phyloP scores from a whole-genome alignment of 495 filamentous ascomycete genomes.

The Talaromyces borbonicus region DNA sequence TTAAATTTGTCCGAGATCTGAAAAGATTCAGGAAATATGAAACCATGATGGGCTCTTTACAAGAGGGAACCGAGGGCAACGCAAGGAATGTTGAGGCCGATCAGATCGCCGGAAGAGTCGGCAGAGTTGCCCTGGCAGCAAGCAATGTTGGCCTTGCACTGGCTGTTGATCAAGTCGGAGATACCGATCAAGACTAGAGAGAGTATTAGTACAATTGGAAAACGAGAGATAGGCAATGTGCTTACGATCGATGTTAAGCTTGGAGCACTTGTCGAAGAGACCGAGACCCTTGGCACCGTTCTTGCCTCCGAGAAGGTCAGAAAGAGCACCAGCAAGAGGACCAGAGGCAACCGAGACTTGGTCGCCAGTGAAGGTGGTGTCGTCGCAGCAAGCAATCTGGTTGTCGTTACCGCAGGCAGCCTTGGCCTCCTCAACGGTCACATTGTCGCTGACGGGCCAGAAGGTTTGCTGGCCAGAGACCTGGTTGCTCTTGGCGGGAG shows the following conservation, averaged over 20 bases:
- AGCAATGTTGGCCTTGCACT: slow-evolving; percentile 46
- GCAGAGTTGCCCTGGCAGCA: slow-evolving; percentile 38
- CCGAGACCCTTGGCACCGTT: slow-evolving; percentile 27
- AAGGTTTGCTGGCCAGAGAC: slow-evolving; percentile 22
- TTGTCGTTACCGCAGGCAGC: slow-evolving; percentile 41
- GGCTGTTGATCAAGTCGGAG: slow-evolving; percentile 35
- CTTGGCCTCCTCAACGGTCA: slow-evolving; percentile 38
- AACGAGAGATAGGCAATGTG: neutral
- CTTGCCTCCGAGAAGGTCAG: slow-evolving; percentile 23
- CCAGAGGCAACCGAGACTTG: slow-evolving; percentile 21
- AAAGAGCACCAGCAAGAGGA: slow-evolving; percentile 20
- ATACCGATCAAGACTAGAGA: slow-evolving; percentile 26
- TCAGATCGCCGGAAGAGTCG: slow-evolving; percentile 26
- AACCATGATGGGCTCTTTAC: slow-evolving; percentile 23
- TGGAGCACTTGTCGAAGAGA: slow-evolving; percentile 31
- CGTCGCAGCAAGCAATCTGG: slow-evolving; percentile 41
- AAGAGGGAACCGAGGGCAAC: slow-evolving; percentile 41
- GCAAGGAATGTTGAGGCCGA: slow-evolving; percentile 41
- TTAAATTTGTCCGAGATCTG: slow-evolving; percentile 4
- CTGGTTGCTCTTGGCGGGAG: slow-evolving; percentile 14
- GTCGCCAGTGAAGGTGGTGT: slow-evolving; percentile 36
- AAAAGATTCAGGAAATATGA: neutral
- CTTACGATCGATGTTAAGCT: slow-evolving; percentile 20
- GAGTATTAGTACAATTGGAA: slow-evolving; percentile 11
- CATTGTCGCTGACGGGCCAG: slow-evolving; percentile 29